Evolutionary conservation across 2,329 filamentous ascomycete genomes (phyloP).

Genomic region (Plenodomus lindquistii): DNA sequence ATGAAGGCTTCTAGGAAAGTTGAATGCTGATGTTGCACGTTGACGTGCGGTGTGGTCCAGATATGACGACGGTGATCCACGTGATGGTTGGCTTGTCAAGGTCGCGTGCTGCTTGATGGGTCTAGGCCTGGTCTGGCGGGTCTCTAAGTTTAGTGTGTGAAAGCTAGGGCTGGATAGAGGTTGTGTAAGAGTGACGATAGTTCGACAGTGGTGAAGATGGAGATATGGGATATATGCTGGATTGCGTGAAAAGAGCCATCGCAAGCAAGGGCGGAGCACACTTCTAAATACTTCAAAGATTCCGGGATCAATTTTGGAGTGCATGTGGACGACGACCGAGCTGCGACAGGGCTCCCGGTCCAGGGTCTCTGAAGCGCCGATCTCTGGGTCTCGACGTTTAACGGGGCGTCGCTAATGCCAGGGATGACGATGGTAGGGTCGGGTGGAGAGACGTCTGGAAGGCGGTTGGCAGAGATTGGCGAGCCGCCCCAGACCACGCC

Average conservation of each 20-base stretch:
- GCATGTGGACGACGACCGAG: slow-evolving; percentile 23
- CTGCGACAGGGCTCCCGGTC: slow-evolving; percentile 12
- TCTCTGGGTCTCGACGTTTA: slow-evolving; percentile 30
- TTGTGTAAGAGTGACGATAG: slow-evolving; percentile 1
- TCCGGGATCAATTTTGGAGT: slow-evolving; percentile 11
- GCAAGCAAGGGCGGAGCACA: slow-evolving; percentile 15
- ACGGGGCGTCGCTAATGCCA: slow-evolving; percentile 22
- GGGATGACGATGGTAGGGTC: slow-evolving; percentile 21
- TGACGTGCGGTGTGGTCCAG: no score
- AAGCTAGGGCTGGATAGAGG: not conserved
- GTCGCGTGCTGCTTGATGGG: not conserved
- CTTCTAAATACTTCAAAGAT: slow-evolving; percentile 15
- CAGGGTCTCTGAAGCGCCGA: slow-evolving; percentile 26
- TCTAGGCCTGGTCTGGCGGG: not conserved
- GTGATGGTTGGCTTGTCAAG: not conserved
- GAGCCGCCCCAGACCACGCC: slow-evolving; percentile 9
- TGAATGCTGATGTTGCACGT: not conserved
- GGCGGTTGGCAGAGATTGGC: slow-evolving; percentile 9
- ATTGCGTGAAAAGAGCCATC: slow-evolving; percentile 1
- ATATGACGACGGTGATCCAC: not conserved
- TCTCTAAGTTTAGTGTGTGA: slow-evolving; percentile 2
- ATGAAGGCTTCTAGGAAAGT: not conserved
- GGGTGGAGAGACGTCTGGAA: slow-evolving; percentile 21
- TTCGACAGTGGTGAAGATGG: slow-evolving; percentile 1
- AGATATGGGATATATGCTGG: slow-evolving; percentile 5